Evolutionary conservation across 306 rosid genomes (phyloP).

Genomic region (Fragaria iinumae): DNA sequence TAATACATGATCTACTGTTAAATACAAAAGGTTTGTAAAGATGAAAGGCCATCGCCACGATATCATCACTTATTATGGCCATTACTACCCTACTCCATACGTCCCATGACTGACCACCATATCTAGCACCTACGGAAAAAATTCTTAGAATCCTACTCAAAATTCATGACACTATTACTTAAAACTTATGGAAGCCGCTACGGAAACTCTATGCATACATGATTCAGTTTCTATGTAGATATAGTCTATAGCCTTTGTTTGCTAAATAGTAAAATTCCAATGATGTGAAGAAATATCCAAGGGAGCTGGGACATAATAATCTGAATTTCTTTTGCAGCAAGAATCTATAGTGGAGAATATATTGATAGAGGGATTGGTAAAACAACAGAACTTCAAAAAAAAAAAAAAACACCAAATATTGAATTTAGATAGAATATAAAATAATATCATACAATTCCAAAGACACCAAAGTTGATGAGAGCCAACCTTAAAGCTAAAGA

Average conservation of each 20-base stretch:
- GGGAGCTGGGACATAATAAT: not conserved
- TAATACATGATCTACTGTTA: not conserved
- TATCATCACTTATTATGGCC: not conserved
- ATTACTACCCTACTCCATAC: not conserved
- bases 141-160: not conserved
- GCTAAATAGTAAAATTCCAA: not conserved
- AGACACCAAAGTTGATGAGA: not conserved
- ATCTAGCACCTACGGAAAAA: not conserved
- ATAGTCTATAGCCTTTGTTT: not conserved
- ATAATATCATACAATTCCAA: constrained; percentile 5
- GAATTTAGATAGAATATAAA: not conserved
- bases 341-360: not conserved
- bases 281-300: not conserved
- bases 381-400: not conserved
- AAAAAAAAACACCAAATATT: not conserved
- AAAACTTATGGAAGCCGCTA: not conserved
- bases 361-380: not conserved
- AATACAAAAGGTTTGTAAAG: not conserved
- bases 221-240: not conserved
- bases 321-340: not conserved
- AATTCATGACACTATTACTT: not conserved
- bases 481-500: not conserved
- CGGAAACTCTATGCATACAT: not conserved
- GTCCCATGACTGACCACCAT: not conserved
- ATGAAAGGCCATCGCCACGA: not conserved